These are phyloP conservation scores for Candida taoyuanica DNA, from an alignment of 805 yeast genomes.

Conservation along the genomic window DNA sequence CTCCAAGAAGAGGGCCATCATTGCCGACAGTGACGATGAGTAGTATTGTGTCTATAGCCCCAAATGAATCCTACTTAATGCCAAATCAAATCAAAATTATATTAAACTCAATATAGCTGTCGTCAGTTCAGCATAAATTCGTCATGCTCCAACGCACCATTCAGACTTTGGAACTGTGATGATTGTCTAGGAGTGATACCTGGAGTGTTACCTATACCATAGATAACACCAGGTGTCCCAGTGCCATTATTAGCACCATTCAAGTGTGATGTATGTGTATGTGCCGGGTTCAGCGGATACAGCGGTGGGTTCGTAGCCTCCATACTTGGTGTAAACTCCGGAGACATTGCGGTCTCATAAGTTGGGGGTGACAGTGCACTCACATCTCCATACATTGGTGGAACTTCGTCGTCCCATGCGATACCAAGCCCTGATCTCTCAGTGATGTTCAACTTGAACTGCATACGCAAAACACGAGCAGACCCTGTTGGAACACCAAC, in stretches of 20 bases:
- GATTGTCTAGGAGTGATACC: constrained; percentile 27
- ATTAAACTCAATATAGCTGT: too few relatives aligned
- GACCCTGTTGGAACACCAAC: constrained; percentile 88
- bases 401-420: constrained; percentile 99
- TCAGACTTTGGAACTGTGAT: constrained; percentile 21
- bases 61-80: neutral
- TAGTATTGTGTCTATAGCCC: neutral
- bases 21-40: constrained; percentile 13
- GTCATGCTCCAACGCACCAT: constrained; percentile 25
- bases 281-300: constrained; percentile 27
- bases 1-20: constrained; percentile 9
- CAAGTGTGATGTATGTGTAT: constrained; percentile 24
- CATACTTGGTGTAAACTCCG: constrained; percentile 7
- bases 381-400: constrained; percentile 90
- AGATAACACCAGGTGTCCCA: constrained; percentile 33
- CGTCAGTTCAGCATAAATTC: constrained; percentile 15
- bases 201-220: constrained; percentile 43
- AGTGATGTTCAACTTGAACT: constrained; percentile 74
- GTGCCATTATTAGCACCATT: constrained; percentile 22
- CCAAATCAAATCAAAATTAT: too few relatives aligned
- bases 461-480: constrained; percentile 93
- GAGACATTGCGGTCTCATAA: constrained; percentile 40
- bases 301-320: constrained; percentile 24
- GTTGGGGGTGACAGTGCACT: constrained; percentile 83
- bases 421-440: constrained; percentile 95